Evolutionary conservation across 148 eudicot species (phyloP), one percentile per base, ranked within the genome.

Genomic region (Heliamphora exappendiculata): DNA sequence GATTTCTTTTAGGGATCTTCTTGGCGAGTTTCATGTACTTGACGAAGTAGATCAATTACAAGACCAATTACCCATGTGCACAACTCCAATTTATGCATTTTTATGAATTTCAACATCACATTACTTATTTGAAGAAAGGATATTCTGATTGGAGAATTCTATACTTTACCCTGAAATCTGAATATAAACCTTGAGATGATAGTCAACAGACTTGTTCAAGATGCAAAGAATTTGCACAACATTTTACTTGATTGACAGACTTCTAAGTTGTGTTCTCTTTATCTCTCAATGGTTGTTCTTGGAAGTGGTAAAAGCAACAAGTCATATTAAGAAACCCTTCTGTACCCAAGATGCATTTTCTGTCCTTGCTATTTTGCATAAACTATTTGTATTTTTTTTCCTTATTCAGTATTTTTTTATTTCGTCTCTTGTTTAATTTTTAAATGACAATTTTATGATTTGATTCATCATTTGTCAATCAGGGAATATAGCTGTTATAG

Each of bases 401-500:
- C 64, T 64, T 45, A 37, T 28, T 42, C 5, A 28, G 37, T 20
- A 14, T 45, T 42, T 24, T 70, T 29, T 67, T 28, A 17, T 68
- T 45, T 42, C 29, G 22, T 31, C 3, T 70, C 20, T 28, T 5
- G 20, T 16, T 49, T 50, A 36, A 19, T n/a, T n/a, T n/a, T n/a
- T n/a, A n/a, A n/a, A 16, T 0, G 3, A 36, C 37, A 7, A 11
- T 20, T 47, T 59, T 24, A 26, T 34, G 36, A 50, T 29, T 53
- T 78, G 41, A 29, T 58, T 10, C 47, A 51, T 58, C 75, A 67
- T 51, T 80, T 47, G 65, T 60, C 34, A 67, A 65, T 76, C 92
- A 95, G 99, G 99, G 76, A 95, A 87, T 87, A 87, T 95, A 50
- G 99, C 97, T 77, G 99, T 95, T 81, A 83, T 95, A 72, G 99